A percentile compares a stretch with the other conserved stretches of the same genome.
Conservation (phyloP, 1,284 basidiomycete genomes). For the Chalciporus sp. region DNA sequence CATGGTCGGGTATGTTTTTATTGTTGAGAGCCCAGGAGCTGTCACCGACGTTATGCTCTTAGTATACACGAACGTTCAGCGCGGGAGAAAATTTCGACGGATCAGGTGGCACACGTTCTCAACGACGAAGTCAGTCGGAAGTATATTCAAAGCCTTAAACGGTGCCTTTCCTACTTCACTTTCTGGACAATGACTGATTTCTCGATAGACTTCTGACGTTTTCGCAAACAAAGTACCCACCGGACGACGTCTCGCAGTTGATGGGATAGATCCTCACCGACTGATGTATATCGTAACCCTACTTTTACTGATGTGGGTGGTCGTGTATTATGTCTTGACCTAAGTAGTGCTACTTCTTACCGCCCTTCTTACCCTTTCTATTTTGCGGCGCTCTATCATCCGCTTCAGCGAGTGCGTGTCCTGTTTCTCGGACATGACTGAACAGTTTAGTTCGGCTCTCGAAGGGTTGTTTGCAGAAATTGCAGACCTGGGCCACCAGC, state of each 20-base stretch:
- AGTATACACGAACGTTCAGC: constrained; percentile 98
- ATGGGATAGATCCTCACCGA: constrained; percentile 68
- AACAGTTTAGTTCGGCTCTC: constrained; percentile 81
- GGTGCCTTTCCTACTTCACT: constrained; percentile 49
- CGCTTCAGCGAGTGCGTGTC: constrained; percentile 66
- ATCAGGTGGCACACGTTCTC: constrained; percentile 96
- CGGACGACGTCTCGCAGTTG: constrained; percentile 85
- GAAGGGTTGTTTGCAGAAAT: constrained; percentile 71
- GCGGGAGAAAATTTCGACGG: constrained; percentile 94
- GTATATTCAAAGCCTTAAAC: constrained; percentile 97
- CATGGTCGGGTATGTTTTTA: constrained; percentile 84
- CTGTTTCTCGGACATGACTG: constrained; percentile 69
- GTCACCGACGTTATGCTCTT: constrained; percentile 3
- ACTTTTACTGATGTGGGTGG: constrained; percentile 2
- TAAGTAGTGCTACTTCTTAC: constrained; percentile 33
- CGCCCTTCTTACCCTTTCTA: constrained; percentile 45
- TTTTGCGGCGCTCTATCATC: constrained; percentile 26
- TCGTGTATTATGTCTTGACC: constrained; percentile 6
- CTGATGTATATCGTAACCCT: neutral
- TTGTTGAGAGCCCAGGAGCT: neutral
- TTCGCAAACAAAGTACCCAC: constrained; percentile 92
- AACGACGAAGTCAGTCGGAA: constrained; percentile 99
- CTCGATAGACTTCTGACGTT: constrained; percentile 83
- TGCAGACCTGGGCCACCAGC: constrained; percentile 52
- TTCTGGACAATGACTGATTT: constrained; percentile 8